Conservation (phyloP, 2,329 filamentous ascomycete species). For the Scytalidium lignicola region DNA sequence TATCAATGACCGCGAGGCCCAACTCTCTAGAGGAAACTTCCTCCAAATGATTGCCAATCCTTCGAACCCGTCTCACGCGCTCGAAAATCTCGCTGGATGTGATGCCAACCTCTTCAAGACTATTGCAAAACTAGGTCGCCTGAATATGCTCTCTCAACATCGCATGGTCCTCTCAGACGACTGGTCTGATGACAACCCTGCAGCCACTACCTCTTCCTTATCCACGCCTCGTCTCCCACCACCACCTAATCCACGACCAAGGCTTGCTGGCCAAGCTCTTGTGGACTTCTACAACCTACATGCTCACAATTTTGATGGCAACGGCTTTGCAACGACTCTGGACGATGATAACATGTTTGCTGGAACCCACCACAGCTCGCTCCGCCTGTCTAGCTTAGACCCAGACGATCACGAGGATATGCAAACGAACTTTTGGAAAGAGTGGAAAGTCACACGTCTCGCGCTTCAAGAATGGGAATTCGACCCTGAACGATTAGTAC, state of each 20-base stretch:
- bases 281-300: slow-evolving; percentile 48
- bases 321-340: slow-evolving; percentile 54
- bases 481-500: slow-evolving; percentile 46
- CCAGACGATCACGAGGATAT: slow-evolving; percentile 51
- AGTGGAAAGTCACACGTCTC: slow-evolving; percentile 76
- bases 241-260: slow-evolving; percentile 25
- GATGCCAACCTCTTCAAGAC: slow-evolving; percentile 83
- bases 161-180: slow-evolving; percentile 49
- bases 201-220: slow-evolving; percentile 13
- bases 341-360: slow-evolving; percentile 47
- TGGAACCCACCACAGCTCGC: slow-evolving; percentile 21
- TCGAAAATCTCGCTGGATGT: slow-evolving; percentile 83
- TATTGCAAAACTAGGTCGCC: slow-evolving; percentile 73
- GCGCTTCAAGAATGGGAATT: slow-evolving; percentile 80
- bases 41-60: slow-evolving; percentile 59
- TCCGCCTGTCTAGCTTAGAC: slow-evolving; percentile 22
- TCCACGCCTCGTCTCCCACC: slow-evolving; percentile 21
- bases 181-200: slow-evolving; percentile 40
- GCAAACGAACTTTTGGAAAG: slow-evolving; percentile 69
- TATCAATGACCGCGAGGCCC: slow-evolving; percentile 85
- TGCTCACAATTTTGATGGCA: slow-evolving; percentile 59
- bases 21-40: slow-evolving; percentile 56
- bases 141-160: slow-evolving; percentile 78
- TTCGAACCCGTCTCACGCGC: slow-evolving; percentile 50
- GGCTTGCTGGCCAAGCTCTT: slow-evolving; percentile 34